Evolutionary conservation across 2,329 filamentous ascomycete species (phyloP).

Genomic region (Alternaria rosae): DNA sequence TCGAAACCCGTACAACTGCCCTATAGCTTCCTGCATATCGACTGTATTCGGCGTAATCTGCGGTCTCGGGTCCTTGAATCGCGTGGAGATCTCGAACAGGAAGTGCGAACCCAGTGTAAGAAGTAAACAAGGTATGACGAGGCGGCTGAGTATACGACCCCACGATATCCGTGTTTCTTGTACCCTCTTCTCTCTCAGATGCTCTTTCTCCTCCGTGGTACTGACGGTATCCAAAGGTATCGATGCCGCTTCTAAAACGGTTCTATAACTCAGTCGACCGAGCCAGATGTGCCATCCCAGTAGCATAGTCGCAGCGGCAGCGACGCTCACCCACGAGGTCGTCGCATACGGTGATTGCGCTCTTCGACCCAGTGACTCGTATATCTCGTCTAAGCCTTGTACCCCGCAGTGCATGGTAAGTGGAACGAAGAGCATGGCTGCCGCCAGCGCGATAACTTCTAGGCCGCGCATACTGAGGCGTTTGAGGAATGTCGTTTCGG

Average conservation of each 20-base stretch:
- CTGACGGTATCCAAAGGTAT: background rate
- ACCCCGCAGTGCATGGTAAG: constrained; percentile 22
- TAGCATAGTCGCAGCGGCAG: constrained; percentile 12
- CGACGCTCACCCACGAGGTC: background rate
- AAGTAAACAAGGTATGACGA: constrained; percentile 17
- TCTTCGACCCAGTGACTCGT: constrained; percentile 23
- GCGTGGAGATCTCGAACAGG: background rate
- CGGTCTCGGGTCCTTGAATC: background rate
- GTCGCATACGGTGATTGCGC: constrained; percentile 22
- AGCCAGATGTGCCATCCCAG: constrained; percentile 26
- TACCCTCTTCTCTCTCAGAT: background rate
- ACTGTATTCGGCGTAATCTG: constrained; percentile 7
- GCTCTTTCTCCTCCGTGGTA: background rate
- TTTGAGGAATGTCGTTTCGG: constrained; percentile 1
- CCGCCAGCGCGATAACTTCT: constrained; percentile 16
- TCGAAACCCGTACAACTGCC: constrained; percentile 8
- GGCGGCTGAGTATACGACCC: constrained; percentile 16
- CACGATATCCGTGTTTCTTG: constrained; percentile 9
- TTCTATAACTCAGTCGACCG: constrained; percentile 17
- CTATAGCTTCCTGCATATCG: constrained; percentile 14
- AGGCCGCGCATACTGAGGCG: constrained; percentile 20
- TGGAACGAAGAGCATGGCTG: constrained; percentile 24
- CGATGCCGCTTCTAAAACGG: constrained; percentile 8
- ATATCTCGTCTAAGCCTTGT: constrained; percentile 17
- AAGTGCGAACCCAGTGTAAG: constrained; percentile 15